These are phyloP conservation scores for Mycocentrospora acerina DNA, from an alignment of 2,329 filamentous ascomycete species.

Conservation along the genomic window DNA sequence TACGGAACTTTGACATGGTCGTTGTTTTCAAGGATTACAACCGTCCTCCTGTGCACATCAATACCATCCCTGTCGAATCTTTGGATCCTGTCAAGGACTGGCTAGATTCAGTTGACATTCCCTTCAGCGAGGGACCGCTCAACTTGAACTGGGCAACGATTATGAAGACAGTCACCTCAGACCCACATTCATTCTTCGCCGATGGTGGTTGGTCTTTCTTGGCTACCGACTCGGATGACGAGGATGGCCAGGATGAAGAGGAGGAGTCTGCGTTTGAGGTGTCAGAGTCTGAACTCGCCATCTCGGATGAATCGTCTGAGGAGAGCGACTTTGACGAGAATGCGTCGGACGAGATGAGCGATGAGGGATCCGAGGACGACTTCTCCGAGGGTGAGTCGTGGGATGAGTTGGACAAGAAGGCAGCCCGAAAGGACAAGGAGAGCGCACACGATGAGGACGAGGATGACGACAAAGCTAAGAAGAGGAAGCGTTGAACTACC, in stretches of 20 bases:
- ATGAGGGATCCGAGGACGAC: slow-evolving; percentile 60
- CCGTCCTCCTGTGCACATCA: slow-evolving; percentile 87
- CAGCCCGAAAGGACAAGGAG: slow-evolving; percentile 63
- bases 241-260: slow-evolving; percentile 73
- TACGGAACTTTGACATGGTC: slow-evolving; percentile 99
- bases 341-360: slow-evolving; percentile 77
- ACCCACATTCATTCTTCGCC: slow-evolving; percentile 91
- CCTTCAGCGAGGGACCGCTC: slow-evolving; percentile 89
- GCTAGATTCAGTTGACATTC: slow-evolving; percentile 92
- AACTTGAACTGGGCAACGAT: slow-evolving; percentile 99
- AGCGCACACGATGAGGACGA: slow-evolving; percentile 55
- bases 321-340: slow-evolving; percentile 94
- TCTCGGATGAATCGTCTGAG: slow-evolving; percentile 74
- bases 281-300: slow-evolving; percentile 75
- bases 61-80: slow-evolving; percentile 95
- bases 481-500: slow-evolving; percentile 57
- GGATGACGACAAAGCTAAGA: slow-evolving; percentile 64
- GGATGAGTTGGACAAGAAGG: slow-evolving; percentile 93
- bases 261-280: slow-evolving; percentile 93
- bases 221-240: slow-evolving; percentile 81
- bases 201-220: slow-evolving; percentile 97
- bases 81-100: slow-evolving; percentile 97
- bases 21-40: slow-evolving; percentile 98
- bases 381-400: slow-evolving; percentile 71
- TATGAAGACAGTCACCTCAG: slow-evolving; percentile 96